These are phyloP conservation scores for Debaryomyces sp. DNA, from an alignment of 1,139 yeast genomes.

Conservation along the genomic window DNA sequence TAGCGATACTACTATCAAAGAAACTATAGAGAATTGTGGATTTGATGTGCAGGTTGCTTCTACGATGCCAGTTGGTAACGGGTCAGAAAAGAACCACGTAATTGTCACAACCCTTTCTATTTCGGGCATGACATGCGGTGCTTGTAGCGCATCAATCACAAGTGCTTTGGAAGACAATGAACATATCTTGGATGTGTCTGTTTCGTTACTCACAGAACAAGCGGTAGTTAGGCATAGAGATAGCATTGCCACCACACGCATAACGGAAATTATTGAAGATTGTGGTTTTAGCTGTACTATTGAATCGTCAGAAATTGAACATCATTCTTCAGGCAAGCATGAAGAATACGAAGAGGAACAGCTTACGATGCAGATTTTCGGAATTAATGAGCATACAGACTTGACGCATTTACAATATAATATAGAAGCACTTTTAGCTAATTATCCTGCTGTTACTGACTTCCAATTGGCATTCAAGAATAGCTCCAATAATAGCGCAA, in stretches of 20 bases:
- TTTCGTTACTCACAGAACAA: constrained; percentile 75
- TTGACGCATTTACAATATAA: constrained; percentile 36
- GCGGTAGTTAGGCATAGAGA: constrained; percentile 57
- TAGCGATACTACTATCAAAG: constrained; percentile 18
- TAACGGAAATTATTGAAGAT: constrained; percentile 61
- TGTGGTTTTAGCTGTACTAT: constrained; percentile 68
- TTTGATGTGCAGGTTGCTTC: constrained; percentile 32
- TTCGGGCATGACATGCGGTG: constrained; percentile 86
- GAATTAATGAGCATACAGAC: constrained; percentile 32
- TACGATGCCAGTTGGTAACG: not conserved
- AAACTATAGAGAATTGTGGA: constrained; percentile 41
- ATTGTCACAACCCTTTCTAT: constrained; percentile 34
- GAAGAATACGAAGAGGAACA: constrained; percentile 28
- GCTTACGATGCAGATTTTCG: constrained; percentile 35
- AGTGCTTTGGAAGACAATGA: constrained; percentile 46
- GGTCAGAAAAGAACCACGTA: not conserved
- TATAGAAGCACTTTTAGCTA: constrained; percentile 40
- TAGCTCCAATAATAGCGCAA: constrained; percentile 10
- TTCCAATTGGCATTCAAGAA: constrained; percentile 25
- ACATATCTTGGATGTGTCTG: constrained; percentile 56
- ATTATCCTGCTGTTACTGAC: constrained; percentile 31
- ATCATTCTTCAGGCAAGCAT: not conserved
- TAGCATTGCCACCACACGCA: constrained; percentile 30
- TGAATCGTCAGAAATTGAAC: constrained; percentile 21
- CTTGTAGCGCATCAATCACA: constrained; percentile 72